Base-by-base conservation (phyloP, 1,284 basidiomycete genomes). In the Ceratobasidium sp. region DNA sequence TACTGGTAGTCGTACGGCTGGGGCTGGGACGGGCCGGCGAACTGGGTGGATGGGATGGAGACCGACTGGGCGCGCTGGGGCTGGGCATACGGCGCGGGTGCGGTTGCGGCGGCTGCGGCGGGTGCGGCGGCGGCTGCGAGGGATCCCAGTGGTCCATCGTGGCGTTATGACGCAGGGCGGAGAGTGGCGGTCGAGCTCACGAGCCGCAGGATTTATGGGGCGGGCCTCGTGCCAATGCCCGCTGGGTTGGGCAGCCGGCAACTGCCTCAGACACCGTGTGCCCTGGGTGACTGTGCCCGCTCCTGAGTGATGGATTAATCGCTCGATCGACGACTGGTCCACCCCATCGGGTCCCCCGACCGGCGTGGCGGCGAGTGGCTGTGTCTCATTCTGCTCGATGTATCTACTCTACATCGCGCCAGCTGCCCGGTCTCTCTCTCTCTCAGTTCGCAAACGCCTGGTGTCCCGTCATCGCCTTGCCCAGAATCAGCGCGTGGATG, bases 391-490 rank as follows among this genome's bases (percentile, higher is more conserved):
- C 43, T 16, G 16, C 21, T 21, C 8, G 28, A 48, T 30, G 26
- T 23, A 21, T 6, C 45, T 28, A 41, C n/a, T n/a, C 30, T 57
- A 28, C 53, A 57, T 53, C 50, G 36, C 36, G 36, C 36, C 36
- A 14, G 6, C 14, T 14, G 5, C 36, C 36, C 14, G 36, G 36
- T 39, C 5, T 14, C 14, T 39, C 16, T 10, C 16, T 45, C 16
- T 3, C 16, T 45, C 43, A 74, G 32, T 71, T 70, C 26, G 86
- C 85, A 78, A 97, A 97, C 0, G 95, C 94, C 73, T 88, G 88
- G 60, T 94, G 86, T 10, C 90, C 94, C 0, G 96, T 97, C 76
- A 97, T 90, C 1, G 93, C 93, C 80, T 94, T 96, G 71, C 96
- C 96, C 55, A 98, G 82, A 72, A 97, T 95, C 71, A 97, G 89